These are phyloP conservation scores for Thraustochytrium sp. DNA, from an alignment of 352 stramenopile species.

Conservation along the genomic window DNA sequence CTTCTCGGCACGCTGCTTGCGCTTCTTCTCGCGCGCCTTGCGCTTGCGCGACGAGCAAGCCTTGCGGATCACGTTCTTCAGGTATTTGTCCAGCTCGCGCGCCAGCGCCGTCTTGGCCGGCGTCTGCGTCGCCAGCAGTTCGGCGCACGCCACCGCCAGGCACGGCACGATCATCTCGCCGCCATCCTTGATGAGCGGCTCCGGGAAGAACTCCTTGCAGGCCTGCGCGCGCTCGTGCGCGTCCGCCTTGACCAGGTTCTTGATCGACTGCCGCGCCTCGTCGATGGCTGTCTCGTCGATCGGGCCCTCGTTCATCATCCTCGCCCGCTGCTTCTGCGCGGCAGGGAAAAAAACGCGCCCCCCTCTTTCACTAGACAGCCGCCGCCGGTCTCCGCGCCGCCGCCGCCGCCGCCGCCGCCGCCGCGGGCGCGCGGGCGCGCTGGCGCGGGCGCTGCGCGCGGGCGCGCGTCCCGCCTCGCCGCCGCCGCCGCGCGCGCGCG, in stretches of 20 bases:
- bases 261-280: constrained; percentile 15
- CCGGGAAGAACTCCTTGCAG: not conserved
- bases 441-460: too few relatives aligned
- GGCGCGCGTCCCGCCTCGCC: too few relatives aligned
- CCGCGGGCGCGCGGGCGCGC: too few relatives aligned
- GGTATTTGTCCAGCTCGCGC: constrained; percentile 5
- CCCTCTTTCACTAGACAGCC: too few relatives aligned
- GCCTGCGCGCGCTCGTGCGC: not conserved
- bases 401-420: too few relatives aligned
- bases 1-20: constrained; percentile 16
- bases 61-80: constrained; percentile 8
- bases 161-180: constrained; percentile 13
- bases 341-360: too few relatives aligned
- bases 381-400: too few relatives aligned
- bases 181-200: not conserved
- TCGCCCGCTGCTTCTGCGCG: too few relatives aligned
- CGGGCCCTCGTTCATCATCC: not conserved
- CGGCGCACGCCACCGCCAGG: not conserved
- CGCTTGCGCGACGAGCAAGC: not conserved
- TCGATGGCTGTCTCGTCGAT: constrained; percentile 4
- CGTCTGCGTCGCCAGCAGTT: not conserved
- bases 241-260: constrained; percentile 8
- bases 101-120: not conserved
- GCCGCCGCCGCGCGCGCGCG: too few relatives aligned
- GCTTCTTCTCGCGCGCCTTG: constrained; percentile 27